A percentile compares a stretch with the other conserved stretches of the same genome.
These are phyloP conservation scores for Pleurotus eryngii DNA, from an alignment of 768 basidiomycete species.

Conservation along the genomic window DNA sequence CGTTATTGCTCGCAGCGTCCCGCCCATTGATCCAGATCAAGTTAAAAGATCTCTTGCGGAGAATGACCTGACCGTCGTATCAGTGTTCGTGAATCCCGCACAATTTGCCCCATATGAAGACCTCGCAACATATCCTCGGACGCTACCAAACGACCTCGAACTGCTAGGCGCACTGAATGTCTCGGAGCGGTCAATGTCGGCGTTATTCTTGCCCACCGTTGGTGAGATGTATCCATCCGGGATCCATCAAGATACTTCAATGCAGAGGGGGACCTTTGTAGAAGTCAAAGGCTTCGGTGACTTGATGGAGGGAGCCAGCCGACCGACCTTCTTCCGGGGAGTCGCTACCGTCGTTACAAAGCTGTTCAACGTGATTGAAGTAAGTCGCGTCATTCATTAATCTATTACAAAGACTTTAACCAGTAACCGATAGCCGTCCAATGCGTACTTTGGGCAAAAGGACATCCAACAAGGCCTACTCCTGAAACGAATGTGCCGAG, in stretches of 20 bases:
- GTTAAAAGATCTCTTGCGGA: constrained; percentile 72
- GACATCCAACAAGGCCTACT: constrained; percentile 96
- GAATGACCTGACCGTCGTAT: constrained; percentile 86
- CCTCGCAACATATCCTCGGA: constrained; percentile 86
- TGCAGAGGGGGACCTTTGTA: constrained; percentile 86
- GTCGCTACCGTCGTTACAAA: constrained; percentile 95
- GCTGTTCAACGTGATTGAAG: constrained; percentile 89
- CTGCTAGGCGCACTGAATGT: constrained; percentile 43
- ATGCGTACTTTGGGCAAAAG: constrained; percentile 96
- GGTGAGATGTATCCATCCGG: constrained; percentile 93
- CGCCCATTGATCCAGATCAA: constrained; percentile 26
- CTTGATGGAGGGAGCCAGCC: constrained; percentile 86
- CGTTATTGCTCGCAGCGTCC: neutral
- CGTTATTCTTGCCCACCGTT: constrained; percentile 78
- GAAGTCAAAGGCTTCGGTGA: constrained; percentile 89
- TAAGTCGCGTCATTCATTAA: constrained; percentile 22
- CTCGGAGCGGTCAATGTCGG: constrained; percentile 45
- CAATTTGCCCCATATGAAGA: constrained; percentile 98
- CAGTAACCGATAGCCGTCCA: constrained; percentile 61
- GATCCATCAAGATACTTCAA: constrained; percentile 67
- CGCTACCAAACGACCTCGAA: constrained; percentile 70
- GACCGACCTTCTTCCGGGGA: constrained; percentile 93
- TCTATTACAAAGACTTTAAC: neutral
- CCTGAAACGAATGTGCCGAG: constrained; percentile 71
- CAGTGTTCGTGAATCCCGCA: constrained; percentile 97